Evolutionary conservation across 257 asterid genomes (phyloP), one percentile per base, ranked within the genome.

Genomic region (Striga asiatica): DNA sequence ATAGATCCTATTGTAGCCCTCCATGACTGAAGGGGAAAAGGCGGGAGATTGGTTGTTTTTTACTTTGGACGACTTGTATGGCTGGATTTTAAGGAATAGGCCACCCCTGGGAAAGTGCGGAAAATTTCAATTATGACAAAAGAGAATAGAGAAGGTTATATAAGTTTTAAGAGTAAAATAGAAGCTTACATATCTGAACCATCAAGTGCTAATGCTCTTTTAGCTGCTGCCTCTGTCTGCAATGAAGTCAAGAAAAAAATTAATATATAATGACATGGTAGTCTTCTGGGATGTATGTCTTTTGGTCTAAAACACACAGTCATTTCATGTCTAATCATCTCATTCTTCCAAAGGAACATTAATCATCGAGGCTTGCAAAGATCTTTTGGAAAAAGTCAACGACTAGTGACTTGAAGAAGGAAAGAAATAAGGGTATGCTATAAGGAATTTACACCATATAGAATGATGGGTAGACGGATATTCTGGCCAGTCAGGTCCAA

Each of bases 201-300:
- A 63, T 87, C 95, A 68, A 92, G 78, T 35, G 84, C 88, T 76
- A 88, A 74, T 16, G 97, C 97, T 74, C 98, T 75, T 72, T 71
- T 80, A 64, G 95, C 81, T 5, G 98, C 97, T 11, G 88, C 97
- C 67, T 88, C 98, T 34, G 91, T 88, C 98, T 92, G 77, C 63
- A 76, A 55, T 65, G 28, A 64, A 58, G 18, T 5, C 13, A 39
- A 39, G 11, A 37, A 55, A 66, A 32, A 64, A 58, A 20, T 5
- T n/a, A 39, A 39, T 37, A 37, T 37, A 12, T 37, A 10, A 37
- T 37, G n/a, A 2, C 17, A 37, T 12, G 43, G 43, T n/a, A n/a
- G n/a, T n/a, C n/a, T n/a, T n/a, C n/a, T n/a, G n/a, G n/a, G n/a
- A n/a, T n/a, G n/a, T n/a, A n/a, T n/a, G n/a, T n/a, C n/a, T n/a